A percentile compares a stretch with the other conserved stretches of the same genome.
phyloP scores from a whole-genome alignment of 2,329 filamentous ascomycete species.

The Fusarium dlaminii region DNA sequence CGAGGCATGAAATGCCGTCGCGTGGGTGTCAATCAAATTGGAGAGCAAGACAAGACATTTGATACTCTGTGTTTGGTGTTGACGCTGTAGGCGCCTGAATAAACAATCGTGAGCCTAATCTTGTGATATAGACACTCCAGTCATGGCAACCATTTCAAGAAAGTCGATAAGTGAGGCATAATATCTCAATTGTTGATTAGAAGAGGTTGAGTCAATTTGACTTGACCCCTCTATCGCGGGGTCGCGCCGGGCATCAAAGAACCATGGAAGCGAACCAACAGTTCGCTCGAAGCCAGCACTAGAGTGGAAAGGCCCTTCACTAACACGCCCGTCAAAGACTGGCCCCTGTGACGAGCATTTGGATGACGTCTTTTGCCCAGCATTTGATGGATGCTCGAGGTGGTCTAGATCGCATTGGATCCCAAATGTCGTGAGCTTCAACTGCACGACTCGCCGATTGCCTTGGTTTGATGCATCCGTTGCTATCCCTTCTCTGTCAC shows the following conservation, averaged over 20 bases:
- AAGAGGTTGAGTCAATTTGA: slow-evolving; percentile 22
- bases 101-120: background rate
- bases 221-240: slow-evolving; percentile 31
- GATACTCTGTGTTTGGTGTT: background rate
- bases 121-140: slow-evolving; percentile 16
- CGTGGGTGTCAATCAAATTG: background rate
- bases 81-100: slow-evolving; percentile 11
- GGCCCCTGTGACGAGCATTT: slow-evolving; percentile 15
- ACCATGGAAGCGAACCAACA: slow-evolving; percentile 18
- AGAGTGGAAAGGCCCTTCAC: slow-evolving; percentile 11
- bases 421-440: background rate
- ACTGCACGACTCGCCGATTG: slow-evolving; percentile 11
- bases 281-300: background rate
- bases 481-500: background rate
- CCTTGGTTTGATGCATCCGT: slow-evolving; percentile 16
- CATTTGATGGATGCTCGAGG: background rate
- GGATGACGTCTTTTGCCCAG: slow-evolving; percentile 28
- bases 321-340: slow-evolving; percentile 8
- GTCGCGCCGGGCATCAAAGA: slow-evolving; percentile 7
- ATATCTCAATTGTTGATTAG: slow-evolving; percentile 17
- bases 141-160: background rate
- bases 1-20: slow-evolving; percentile 4
- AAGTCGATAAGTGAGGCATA: slow-evolving; percentile 17
- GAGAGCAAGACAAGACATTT: slow-evolving; percentile 21
- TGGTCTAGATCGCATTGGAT: slow-evolving; percentile 31